phyloP scores from a whole-genome alignment of 176 grass and related monocot species.

The Coix lacrymajobi region DNA sequence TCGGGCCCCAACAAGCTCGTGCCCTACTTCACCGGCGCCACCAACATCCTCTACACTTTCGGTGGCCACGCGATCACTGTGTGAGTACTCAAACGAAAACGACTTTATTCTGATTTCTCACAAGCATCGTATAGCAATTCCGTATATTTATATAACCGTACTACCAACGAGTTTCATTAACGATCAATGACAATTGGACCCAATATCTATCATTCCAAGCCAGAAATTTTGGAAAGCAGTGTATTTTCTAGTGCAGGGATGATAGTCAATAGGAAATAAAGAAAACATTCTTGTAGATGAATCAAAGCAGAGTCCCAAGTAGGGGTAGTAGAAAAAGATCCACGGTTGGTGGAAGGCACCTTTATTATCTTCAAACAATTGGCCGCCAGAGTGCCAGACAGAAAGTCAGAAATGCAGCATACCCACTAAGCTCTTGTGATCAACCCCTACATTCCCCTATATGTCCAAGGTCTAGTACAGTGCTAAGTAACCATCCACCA shows the following conservation, averaged over 20 bases:
- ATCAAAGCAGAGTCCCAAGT: background rate
- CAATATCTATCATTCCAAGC: background rate
- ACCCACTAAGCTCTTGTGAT: conserved; percentile 28
- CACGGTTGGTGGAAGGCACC: background rate
- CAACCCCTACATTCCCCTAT: conserved; percentile 13
- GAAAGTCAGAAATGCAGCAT: conserved; percentile 21
- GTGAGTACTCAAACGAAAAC: conserved; percentile 12
- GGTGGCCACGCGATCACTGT: conserved; percentile 54
- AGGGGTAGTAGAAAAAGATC: background rate
- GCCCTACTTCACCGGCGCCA: conserved; percentile 59
- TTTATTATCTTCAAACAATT: conserved; percentile 23
- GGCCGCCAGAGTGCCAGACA: no score
- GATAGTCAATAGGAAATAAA: background rate
- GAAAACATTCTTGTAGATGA: conserved; percentile 2
- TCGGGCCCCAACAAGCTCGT: conserved; percentile 38
- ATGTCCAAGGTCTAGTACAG: background rate
- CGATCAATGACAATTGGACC: background rate
- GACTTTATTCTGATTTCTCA: no score
- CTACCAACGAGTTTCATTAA: background rate
- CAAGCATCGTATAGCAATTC: no score
- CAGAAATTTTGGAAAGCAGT: no score
- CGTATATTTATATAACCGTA: background rate
- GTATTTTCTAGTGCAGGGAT: conserved; percentile 20
- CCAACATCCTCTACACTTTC: conserved; percentile 63
- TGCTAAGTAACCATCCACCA: background rate